Conservation (phyloP, 2,329 filamentous ascomycete genomes). For the Magnaporthiopsis rhizophila region DNA sequence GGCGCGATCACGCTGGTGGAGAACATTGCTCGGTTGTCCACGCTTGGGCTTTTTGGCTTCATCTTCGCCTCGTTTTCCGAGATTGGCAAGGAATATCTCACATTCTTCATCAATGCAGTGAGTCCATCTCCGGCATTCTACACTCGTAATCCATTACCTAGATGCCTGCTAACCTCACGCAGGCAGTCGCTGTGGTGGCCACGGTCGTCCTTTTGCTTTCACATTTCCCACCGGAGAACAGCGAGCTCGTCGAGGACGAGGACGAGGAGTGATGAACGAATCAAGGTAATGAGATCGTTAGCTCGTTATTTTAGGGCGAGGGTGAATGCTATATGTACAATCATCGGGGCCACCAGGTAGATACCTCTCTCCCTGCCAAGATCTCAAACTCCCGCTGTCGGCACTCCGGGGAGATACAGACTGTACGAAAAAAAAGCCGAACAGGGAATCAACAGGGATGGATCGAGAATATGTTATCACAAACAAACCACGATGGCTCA, state of each 20-base stretch:
- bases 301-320: background rate
- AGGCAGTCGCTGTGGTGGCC: slow-evolving; percentile 45
- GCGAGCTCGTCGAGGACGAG: slow-evolving; percentile 21
- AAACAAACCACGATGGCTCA: background rate
- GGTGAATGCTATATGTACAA: background rate
- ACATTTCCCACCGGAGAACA: slow-evolving; percentile 32
- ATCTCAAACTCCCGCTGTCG: background rate
- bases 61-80: slow-evolving; percentile 57
- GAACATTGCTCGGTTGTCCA: slow-evolving; percentile 56
- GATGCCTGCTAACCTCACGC: background rate
- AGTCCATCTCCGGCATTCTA: slow-evolving; percentile 16
- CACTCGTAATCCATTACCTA: too few relatives aligned
- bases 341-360: background rate
- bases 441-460: background rate
- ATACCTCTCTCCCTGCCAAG: background rate
- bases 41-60: slow-evolving; percentile 58
- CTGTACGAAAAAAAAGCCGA: background rate
- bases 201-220: slow-evolving; percentile 33
- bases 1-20: slow-evolving; percentile 64
- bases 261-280: background rate
- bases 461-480: background rate
- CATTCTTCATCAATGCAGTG: slow-evolving; percentile 61
- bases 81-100: slow-evolving; percentile 50
- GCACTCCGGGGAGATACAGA: background rate
- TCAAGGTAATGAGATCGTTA: background rate